phyloP scores from a whole-genome alignment of 1,284 basidiomycete species.

The Inonotus obliquus region DNA sequence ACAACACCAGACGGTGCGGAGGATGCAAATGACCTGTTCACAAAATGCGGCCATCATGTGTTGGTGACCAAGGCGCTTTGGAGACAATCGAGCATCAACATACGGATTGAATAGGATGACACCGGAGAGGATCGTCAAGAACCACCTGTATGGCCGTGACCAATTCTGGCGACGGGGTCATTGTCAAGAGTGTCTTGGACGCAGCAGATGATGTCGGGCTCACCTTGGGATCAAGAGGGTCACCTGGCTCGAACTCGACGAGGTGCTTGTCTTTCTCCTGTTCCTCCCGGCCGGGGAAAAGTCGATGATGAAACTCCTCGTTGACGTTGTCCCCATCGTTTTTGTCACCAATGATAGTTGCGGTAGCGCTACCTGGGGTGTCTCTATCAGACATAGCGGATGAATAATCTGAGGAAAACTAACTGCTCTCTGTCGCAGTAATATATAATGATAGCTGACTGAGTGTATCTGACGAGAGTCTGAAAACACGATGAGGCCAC shows the following conservation, averaged over 20 bases:
- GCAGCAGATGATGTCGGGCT: not conserved
- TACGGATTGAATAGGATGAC: conserved; percentile 66
- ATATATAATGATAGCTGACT: not conserved
- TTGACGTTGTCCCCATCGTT: not conserved
- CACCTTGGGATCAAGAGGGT: conserved; percentile 41
- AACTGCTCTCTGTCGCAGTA: not conserved
- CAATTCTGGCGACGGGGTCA: conserved; percentile 43
- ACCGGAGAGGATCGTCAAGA: conserved; percentile 55
- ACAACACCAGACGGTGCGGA: conserved; percentile 49
- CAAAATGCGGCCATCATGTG: not conserved
- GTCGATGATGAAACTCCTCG: conserved; percentile 6
- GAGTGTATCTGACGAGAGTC: not conserved
- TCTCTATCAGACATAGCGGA: not conserved
- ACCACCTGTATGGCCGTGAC: conserved; percentile 54
- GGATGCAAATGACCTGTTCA: conserved; percentile 53
- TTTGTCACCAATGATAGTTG: conserved; percentile 8
- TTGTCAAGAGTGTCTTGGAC: not conserved
- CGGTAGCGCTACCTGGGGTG: not conserved
- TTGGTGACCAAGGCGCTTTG: not conserved
- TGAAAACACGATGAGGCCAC: not conserved
- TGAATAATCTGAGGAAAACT: not conserved
- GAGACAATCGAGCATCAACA: conserved; percentile 21
- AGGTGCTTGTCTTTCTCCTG: conserved; percentile 25
- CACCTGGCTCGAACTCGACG: conserved; percentile 32
- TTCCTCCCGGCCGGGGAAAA: conserved; percentile 16